phyloP scores from a whole-genome alignment of 73 alveolate species.

The Halteria grandinella region DNA sequence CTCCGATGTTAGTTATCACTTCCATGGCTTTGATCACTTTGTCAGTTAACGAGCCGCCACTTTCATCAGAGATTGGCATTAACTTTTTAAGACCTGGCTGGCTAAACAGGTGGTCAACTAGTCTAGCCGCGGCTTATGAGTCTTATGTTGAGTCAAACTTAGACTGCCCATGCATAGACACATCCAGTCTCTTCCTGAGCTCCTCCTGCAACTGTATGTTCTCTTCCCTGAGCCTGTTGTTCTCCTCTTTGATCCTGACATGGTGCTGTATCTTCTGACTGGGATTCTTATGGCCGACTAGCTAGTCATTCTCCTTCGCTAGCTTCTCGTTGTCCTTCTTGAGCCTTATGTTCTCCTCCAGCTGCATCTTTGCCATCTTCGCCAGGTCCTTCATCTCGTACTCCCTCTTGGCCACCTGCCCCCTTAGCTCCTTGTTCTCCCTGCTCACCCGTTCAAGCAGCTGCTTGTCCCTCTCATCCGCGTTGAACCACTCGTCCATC shows the following conservation, averaged over 20 bases:
- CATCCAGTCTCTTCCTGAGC: conserved; percentile 16
- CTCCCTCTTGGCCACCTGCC: conserved; percentile 19
- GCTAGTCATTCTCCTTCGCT: conserved; percentile 19
- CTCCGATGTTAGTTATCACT: conserved; percentile 14
- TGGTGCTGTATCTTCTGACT: conserved; percentile 57
- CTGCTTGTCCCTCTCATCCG: conserved; percentile 34
- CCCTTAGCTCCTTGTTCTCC: conserved; percentile 35
- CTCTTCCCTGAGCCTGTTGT: conserved; percentile 57
- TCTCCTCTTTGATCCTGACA: conserved; percentile 64
- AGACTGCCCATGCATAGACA: not conserved
- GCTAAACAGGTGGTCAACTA: conserved; percentile 29
- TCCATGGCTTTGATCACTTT: conserved; percentile 49
- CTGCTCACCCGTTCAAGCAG: not conserved
- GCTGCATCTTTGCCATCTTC: not conserved
- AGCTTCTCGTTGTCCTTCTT: conserved; percentile 29
- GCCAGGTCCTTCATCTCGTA: conserved; percentile 42
- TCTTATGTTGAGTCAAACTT: not conserved
- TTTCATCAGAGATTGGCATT: conserved; percentile 16
- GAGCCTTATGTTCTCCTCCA: conserved; percentile 30
- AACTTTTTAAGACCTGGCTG: conserved; percentile 40
- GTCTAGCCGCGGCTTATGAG: conserved; percentile 18
- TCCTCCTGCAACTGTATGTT: conserved; percentile 43
- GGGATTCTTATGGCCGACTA: conserved; percentile 56
- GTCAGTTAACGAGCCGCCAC: not conserved
- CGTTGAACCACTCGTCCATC: conserved; percentile 20